These are phyloP conservation scores for Calocybe gambosa DNA, from an alignment of 1,284 basidiomycete genomes.

Conservation along the genomic window DNA sequence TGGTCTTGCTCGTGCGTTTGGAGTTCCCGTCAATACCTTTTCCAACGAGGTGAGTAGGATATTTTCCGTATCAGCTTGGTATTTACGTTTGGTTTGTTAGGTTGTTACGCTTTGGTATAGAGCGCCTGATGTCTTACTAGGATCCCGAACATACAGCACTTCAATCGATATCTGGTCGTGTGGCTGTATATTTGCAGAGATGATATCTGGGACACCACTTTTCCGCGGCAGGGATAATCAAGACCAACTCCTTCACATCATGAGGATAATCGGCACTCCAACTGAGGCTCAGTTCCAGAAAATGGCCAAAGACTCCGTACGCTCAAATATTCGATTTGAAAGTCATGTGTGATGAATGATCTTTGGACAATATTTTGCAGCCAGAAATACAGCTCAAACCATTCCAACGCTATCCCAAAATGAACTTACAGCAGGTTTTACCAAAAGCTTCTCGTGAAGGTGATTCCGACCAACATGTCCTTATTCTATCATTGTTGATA, in stretches of 20 bases:
- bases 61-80: not conserved
- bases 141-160: conserved; percentile 96
- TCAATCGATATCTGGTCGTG: conserved; percentile 99
- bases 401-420: conserved; percentile 88
- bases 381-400: conserved; percentile 88
- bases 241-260: conserved; percentile 96
- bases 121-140: conserved; percentile 95
- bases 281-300: conserved; percentile 86
- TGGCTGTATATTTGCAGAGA: conserved; percentile 98
- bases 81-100: conserved; percentile 32
- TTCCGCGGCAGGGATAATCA: conserved; percentile 98
- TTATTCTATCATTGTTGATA: conserved; percentile 4
- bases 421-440: conserved; percentile 84
- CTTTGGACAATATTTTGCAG: conserved; percentile 32
- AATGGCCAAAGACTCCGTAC: conserved; percentile 86
- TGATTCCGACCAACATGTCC: conserved; percentile 22
- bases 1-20: conserved; percentile 90
- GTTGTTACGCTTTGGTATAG: conserved; percentile 99
- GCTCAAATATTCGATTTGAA: conserved; percentile 23
- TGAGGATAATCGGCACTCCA: conserved; percentile 96
- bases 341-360: conserved; percentile 4
- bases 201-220: conserved; percentile 96
- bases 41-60: conserved; percentile 74
- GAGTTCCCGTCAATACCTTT: conserved; percentile 94
- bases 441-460: conserved; percentile 91